Base-by-base conservation (phyloP, 495 filamentous ascomycete genomes). In the Achaetomiella virescens region DNA sequence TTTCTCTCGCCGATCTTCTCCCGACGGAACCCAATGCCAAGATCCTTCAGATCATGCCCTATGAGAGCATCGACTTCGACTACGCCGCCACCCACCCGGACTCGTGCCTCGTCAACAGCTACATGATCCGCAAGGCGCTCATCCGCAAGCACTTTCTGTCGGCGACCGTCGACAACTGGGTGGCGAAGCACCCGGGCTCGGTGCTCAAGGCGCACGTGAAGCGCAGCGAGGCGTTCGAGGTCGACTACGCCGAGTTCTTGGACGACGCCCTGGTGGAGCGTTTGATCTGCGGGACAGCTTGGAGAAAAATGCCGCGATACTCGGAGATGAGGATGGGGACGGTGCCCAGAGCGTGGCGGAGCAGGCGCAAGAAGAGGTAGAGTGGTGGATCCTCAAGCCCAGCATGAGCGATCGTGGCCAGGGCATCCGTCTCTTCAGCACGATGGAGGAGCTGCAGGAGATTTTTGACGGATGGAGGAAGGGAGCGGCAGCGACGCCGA, bases 311-410 rank as follows among this genome's bases (percentile, higher is more conserved):
- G 76, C 72, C 27, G 55, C 49, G 12, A 73, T 70, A 25, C 59
- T 50, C 14, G 24, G 1, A 2, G 49, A 11, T 0, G 47, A 29
- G 44, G 48, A 43, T 12, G 51, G 43, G 17, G 25, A 46, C n/a
- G 59, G 56, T 21, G 38, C 57, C 31, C 47, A 61, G 52, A 54
- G 29, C 22, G 50, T 54, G 57, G 57, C 37, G 48, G 75, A 74
- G 36, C 67, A 65, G 20, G 31, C 17, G 3, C 1, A 8, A 12
- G 40, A 51, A 7, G 20, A 40, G 11, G 54, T 29, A 77, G 88
- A 95, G 71, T 98, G 92, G 92, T 98, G 93, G 93, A 96, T 97
- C 58, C 71, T 97, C 38, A 98, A 98, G 66, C 93, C 93, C 0
- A 83, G 91, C 1, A 97, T 98, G 93, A 95, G 90, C 70, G 93